Percentiles rank a stretch among this genome's conserved stretches.
These are phyloP conservation scores for Tricladium varicosporioides DNA, from an alignment of 2,329 filamentous ascomycete genomes.

Conservation along the genomic window DNA sequence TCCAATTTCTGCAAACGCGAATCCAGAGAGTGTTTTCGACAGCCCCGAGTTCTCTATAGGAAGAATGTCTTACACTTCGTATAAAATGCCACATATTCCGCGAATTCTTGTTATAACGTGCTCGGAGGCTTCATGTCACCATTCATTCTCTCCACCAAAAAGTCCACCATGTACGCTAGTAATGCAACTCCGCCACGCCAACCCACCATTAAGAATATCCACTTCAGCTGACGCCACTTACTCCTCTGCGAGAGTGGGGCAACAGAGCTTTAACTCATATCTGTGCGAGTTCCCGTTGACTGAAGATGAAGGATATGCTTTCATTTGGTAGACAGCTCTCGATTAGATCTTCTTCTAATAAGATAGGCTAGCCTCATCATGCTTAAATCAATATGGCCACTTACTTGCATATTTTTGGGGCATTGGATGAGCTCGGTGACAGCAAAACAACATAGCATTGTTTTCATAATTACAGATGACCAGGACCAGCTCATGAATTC, in stretches of 20 bases:
- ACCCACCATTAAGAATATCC: background rate
- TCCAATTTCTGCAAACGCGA: too few relatives aligned
- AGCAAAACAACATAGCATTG: conserved; percentile 49
- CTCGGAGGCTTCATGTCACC: background rate
- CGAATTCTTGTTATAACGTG: background rate
- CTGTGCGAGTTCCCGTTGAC: too few relatives aligned
- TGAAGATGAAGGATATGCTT: too few relatives aligned
- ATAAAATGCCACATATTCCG: background rate
- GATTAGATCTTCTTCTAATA: too few relatives aligned
- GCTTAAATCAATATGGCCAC: background rate
- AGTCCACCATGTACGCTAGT: background rate
- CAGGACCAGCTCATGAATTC: conserved; percentile 60
- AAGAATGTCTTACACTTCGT: too few relatives aligned
- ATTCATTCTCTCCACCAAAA: background rate
- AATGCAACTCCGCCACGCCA: background rate
- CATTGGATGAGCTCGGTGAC: background rate
- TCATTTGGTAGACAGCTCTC: too few relatives aligned
- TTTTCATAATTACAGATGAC: conserved; percentile 63
- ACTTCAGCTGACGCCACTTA: background rate
- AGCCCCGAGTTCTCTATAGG: too few relatives aligned
- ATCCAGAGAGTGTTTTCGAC: too few relatives aligned
- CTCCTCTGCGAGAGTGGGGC: background rate
- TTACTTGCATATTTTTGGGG: background rate
- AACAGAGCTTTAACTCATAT: background rate
- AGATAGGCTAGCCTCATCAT: too few relatives aligned